Evolutionary conservation across 2,329 filamentous ascomycete species (phyloP).

Genomic region (Curvularia spicifera): DNA sequence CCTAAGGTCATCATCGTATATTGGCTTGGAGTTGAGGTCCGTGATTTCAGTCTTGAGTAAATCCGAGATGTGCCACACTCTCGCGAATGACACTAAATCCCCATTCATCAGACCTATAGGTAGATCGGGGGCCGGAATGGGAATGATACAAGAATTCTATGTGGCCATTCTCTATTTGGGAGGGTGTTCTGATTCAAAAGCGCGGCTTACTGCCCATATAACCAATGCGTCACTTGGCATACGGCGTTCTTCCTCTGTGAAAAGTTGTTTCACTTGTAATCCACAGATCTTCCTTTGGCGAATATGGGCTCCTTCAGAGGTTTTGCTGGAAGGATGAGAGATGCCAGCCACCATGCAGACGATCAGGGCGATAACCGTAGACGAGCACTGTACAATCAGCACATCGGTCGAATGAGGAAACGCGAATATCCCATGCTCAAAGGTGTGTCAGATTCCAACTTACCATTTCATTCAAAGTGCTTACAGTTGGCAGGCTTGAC

Average conservation of each 20-base stretch:
- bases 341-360: background rate
- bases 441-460: slow-evolving; percentile 16
- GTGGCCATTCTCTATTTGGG: background rate
- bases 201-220: background rate
- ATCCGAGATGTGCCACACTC: slow-evolving; percentile 5
- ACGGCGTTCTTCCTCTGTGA: background rate
- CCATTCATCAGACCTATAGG: background rate
- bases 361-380: background rate
- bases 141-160: background rate
- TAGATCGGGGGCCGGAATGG: background rate
- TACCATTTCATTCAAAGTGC: background rate
- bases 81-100: background rate
- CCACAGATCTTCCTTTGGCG: no score
- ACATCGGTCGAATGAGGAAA: slow-evolving; percentile 22
- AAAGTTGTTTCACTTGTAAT: background rate
- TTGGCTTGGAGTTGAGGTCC: slow-evolving; percentile 2
- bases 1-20: slow-evolving; percentile 2
- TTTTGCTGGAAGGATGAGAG: background rate
- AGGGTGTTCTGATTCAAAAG: slow-evolving; percentile 5
- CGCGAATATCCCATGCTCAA: slow-evolving; percentile 37
- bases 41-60: slow-evolving; percentile 2
- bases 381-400: slow-evolving; percentile 21
- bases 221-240: background rate
- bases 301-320: slow-evolving; percentile 7
- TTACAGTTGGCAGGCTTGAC: slow-evolving; percentile 18